phyloP scores from a whole-genome alignment of 345 rosid genomes.

The Pugionium cornutum region DNA sequence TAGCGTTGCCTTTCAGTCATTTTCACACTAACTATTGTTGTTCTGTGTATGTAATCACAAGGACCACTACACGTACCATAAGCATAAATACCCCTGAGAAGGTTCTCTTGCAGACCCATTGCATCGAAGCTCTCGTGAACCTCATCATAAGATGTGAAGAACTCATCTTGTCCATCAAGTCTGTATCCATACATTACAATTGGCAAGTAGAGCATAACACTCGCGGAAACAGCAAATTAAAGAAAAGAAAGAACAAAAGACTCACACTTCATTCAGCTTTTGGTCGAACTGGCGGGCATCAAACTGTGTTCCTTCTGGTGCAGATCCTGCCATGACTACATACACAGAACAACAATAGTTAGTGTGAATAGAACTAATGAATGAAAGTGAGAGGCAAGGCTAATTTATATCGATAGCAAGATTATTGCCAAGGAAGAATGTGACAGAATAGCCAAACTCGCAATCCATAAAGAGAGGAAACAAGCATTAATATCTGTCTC shows the following conservation, averaged over 20 bases:
- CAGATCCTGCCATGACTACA: conserved; percentile 67
- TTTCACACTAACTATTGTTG: too few relatives aligned
- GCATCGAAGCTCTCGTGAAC: conserved; percentile 69
- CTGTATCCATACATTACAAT: conserved; percentile 41
- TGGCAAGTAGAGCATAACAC: background rate
- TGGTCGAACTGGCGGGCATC: conserved; percentile 71
- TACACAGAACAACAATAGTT: background rate
- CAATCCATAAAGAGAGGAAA: conserved; percentile 33
- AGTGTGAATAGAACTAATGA: background rate
- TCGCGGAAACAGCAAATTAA: too few relatives aligned
- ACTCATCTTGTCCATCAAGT: conserved; percentile 60
- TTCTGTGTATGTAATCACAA: background rate
- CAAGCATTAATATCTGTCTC: conserved; percentile 40
- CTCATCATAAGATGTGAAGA: conserved; percentile 72
- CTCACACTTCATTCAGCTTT: conserved; percentile 67
- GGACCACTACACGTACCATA: conserved; percentile 47
- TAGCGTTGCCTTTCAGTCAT: too few relatives aligned
- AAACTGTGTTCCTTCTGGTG: conserved; percentile 67
- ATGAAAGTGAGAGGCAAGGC: background rate
- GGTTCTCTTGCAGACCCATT: conserved; percentile 84
- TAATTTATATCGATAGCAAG: background rate
- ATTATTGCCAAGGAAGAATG: background rate
- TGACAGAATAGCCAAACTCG: conserved; percentile 42
- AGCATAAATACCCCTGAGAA: conserved; percentile 81
- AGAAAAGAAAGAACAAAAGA: background rate